Evolutionary conservation across 495 filamentous ascomycete genomes (phyloP).

Genomic region (Penicillium pulvis): DNA sequence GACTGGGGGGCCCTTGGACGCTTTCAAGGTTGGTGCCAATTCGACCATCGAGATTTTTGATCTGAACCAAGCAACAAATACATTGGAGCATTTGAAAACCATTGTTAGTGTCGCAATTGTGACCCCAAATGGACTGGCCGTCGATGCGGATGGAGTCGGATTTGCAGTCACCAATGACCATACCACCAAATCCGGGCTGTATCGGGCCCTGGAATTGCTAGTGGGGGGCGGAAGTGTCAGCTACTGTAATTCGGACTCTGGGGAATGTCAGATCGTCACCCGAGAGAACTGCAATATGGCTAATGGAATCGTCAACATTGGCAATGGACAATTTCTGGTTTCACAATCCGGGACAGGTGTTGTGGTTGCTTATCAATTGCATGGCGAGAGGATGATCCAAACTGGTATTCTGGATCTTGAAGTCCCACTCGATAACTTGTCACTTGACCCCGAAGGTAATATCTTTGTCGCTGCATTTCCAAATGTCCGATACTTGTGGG

Average conservation of each 20-base stretch:
- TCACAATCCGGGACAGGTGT: background rate
- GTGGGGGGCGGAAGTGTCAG: slow-evolving; percentile 7
- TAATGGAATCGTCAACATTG: slow-evolving; percentile 11
- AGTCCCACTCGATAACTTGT: slow-evolving; percentile 11
- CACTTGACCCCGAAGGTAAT: slow-evolving; percentile 11
- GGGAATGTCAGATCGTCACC: slow-evolving; percentile 8
- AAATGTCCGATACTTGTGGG: background rate
- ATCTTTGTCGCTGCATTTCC: slow-evolving; percentile 3
- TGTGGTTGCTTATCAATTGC: slow-evolving; percentile 6
- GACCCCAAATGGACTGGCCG: slow-evolving; percentile 16
- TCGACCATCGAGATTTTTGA: slow-evolving; percentile 17
- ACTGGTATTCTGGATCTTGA: background rate
- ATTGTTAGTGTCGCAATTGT: slow-evolving; percentile 10
- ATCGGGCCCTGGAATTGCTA: background rate
- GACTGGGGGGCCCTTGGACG: slow-evolving; percentile 11
- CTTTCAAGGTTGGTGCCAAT: slow-evolving; percentile 6
- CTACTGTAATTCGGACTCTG: slow-evolving; percentile 14
- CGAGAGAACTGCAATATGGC: slow-evolving; percentile 7
- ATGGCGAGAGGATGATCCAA: background rate
- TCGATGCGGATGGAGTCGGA: slow-evolving; percentile 7
- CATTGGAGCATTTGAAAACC: slow-evolving; percentile 7
- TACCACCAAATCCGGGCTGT: slow-evolving; percentile 5
- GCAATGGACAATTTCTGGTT: slow-evolving; percentile 9
- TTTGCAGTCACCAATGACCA: slow-evolving; percentile 17
- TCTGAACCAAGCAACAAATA: slow-evolving; percentile 3